Conservation (phyloP, 2,329 filamentous ascomycete species). For the Leptographium flavum region DNA sequence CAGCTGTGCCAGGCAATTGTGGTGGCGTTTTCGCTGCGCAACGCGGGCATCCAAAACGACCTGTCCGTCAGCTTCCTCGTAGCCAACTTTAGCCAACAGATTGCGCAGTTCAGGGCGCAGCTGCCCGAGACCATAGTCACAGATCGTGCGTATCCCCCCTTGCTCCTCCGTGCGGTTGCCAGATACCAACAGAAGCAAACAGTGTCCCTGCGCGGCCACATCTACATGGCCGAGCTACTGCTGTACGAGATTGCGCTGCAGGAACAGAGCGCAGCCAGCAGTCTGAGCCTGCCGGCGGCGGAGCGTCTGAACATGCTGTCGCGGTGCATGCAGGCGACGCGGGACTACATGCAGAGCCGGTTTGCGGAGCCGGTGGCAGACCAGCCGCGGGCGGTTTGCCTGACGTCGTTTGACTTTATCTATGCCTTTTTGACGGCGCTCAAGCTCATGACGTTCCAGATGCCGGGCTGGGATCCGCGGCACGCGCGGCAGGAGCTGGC, state of each 20-base stretch:
- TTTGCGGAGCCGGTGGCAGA: constrained; percentile 13
- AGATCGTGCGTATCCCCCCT: constrained; percentile 1
- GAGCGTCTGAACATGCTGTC: constrained; percentile 32
- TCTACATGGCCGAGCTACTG: constrained; percentile 30
- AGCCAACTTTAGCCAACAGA: constrained; percentile 27
- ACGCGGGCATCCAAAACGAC: constrained; percentile 15
- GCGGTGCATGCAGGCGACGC: constrained; percentile 26
- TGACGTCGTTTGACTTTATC: constrained; percentile 31
- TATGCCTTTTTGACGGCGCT: constrained; percentile 31
- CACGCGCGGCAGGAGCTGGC: constrained; percentile 22
- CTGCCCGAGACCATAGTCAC: constrained; percentile 1
- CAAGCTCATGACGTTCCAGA: constrained; percentile 29
- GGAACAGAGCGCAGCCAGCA: constrained; percentile 18
- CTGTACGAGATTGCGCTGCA: constrained; percentile 31
- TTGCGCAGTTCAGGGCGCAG: constrained; percentile 17
- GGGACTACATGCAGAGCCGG: constrained; percentile 23
- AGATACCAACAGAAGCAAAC: not conserved
- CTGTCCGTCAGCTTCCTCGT: constrained; percentile 27
- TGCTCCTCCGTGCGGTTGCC: no score
- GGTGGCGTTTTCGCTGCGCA: constrained; percentile 21
- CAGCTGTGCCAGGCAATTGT: constrained; percentile 33
- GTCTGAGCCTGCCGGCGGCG: constrained; percentile 18
- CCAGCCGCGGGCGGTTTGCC: constrained; percentile 25
- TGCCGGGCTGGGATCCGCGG: constrained; percentile 31
- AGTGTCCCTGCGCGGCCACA: constrained; percentile 16